Conservation (phyloP, 805 yeast species). For the Nakazawaea pomicola region DNA sequence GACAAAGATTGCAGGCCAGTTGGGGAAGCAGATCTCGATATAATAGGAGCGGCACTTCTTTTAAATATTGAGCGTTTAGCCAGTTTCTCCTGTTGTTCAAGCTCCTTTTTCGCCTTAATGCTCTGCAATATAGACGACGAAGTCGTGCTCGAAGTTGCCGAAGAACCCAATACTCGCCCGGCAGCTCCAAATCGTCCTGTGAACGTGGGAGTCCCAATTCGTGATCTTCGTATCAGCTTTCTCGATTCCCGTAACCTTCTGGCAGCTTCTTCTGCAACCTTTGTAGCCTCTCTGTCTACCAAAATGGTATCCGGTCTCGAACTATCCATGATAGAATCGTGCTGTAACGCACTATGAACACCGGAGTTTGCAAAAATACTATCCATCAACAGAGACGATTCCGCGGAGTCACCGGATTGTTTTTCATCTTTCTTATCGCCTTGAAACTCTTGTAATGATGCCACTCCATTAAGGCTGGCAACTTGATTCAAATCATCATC, state of each 20-base stretch:
- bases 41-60: neutral
- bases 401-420: slow-evolving; percentile 44
- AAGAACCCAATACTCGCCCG: no score
- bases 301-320: slow-evolving; percentile 46
- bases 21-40: neutral
- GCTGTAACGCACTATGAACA: slow-evolving; percentile 70
- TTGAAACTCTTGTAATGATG: slow-evolving; percentile 61
- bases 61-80: slow-evolving; percentile 4
- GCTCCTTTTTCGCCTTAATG: slow-evolving; percentile 38
- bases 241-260: slow-evolving; percentile 60
- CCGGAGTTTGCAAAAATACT: slow-evolving; percentile 69
- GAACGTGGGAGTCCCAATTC: slow-evolving; percentile 89
- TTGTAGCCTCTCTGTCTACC: slow-evolving; percentile 58
- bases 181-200: slow-evolving; percentile 90
- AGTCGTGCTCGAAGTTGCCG: no score
- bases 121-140: slow-evolving; percentile 47
- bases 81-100: slow-evolving; percentile 21
- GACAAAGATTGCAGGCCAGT: neutral
- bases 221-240: slow-evolving; percentile 36
- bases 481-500: slow-evolving; percentile 68
- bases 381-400: no score
- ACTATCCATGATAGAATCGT: slow-evolving; percentile 68
- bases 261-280: slow-evolving; percentile 59
- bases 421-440: slow-evolving; percentile 38
- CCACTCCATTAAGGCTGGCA: slow-evolving; percentile 64